phyloP scores from a whole-genome alignment of 495 filamentous ascomycete genomes.

The Talaromyces borbonicus region DNA sequence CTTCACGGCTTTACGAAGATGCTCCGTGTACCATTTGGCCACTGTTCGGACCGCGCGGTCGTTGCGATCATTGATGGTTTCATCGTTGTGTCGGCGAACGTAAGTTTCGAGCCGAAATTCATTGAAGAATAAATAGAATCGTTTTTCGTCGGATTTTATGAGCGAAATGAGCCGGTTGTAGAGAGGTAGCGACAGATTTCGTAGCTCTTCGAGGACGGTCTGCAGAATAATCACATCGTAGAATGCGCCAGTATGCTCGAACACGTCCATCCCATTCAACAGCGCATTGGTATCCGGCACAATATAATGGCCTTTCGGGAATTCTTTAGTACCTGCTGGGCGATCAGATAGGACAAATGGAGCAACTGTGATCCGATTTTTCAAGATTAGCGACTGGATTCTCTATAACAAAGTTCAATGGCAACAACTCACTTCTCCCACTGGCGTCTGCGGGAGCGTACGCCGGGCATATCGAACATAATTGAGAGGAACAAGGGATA shows the following conservation, averaged over 20 bases:
- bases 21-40: constrained; percentile 79
- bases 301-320: constrained; percentile 84
- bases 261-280: constrained; percentile 89
- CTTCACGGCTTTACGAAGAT: constrained; percentile 53
- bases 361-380: constrained; percentile 48
- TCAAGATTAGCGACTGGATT: constrained; percentile 6
- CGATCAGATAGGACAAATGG: constrained; percentile 81
- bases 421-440: constrained; percentile 52
- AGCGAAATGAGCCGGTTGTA: constrained; percentile 87
- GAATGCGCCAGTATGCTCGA: constrained; percentile 84
- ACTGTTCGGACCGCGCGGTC: constrained; percentile 83
- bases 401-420: background rate
- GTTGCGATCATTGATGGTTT: constrained; percentile 94
- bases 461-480: constrained; percentile 65
- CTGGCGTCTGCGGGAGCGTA: constrained; percentile 67
- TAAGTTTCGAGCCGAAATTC: constrained; percentile 93
- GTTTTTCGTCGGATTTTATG: constrained; percentile 89
- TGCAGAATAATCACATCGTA: constrained; percentile 93
- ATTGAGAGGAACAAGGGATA: constrained; percentile 90
- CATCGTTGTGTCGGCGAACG: constrained; percentile 59
- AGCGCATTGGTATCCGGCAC: constrained; percentile 95
- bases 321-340: constrained; percentile 72
- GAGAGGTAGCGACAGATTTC: constrained; percentile 84
- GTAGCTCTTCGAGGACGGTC: constrained; percentile 90
- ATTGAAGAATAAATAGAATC: constrained; percentile 98